Evolutionary conservation across 345 rosid species (phyloP), one percentile per base, ranked within the genome.

Genomic region (Salix dunnii): DNA sequence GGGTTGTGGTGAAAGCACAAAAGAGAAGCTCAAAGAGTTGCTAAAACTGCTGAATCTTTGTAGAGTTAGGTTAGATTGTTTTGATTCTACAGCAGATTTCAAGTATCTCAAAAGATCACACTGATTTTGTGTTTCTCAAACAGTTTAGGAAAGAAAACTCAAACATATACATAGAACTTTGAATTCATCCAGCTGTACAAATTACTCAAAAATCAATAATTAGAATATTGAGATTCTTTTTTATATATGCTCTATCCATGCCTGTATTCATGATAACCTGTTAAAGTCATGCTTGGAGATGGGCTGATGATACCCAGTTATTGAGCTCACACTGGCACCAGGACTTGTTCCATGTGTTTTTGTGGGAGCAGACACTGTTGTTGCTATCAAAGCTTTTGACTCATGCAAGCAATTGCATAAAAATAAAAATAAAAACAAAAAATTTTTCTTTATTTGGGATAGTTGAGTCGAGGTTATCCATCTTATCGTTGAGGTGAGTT

Each of bases 71-170:
- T 60, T 69, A 23, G 77, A 77, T 28, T 85, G 85, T 68, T 48
- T 74, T 68, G 80, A 73, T 75, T 80, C 86, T 43, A 79, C 85
- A 6, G 36, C 68, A 73, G 83, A 82, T 63, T 68, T 85, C 31
- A 82, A 72, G 76, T 79, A 81, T 25, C 67, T 84, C 35, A 71
- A 76, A 70, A 79, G 73, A n/a, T 68, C 77, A 6, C 67, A 35
- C 43, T 78, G 48, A 73, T 23, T 25, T 65, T 2, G 8, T 49
- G 12, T 21, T 8, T 40, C 12, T 11, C 51, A 58, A 23, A n/a
- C 12, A 30, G 20, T 30, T 27, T 62, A 9, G 67, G 67, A 31
- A 6, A 70, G 18, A 48, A 36, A 30, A 1, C 27, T 17, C 17
- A 25, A 48, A 18, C 31, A 70, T 1, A 48, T 12, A 20, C 73